Evolutionary conservation across 768 basidiomycete genomes (phyloP).

Genomic region (Boletus rubescentipes): DNA sequence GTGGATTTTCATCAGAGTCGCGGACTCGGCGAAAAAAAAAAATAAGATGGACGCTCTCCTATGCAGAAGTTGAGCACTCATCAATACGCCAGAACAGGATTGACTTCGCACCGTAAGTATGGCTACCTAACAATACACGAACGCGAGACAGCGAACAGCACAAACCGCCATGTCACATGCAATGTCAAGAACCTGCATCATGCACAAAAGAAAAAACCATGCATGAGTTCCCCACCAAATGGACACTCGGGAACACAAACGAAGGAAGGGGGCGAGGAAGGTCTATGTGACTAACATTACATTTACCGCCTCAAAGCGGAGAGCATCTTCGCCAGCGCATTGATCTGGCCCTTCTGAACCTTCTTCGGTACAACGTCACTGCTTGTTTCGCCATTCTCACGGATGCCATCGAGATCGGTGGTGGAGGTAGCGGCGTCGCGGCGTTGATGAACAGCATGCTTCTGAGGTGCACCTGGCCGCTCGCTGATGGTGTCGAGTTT

Average conservation of each 20-base stretch:
- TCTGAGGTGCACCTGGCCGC: conserved; percentile 48
- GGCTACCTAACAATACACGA: conserved; percentile 56
- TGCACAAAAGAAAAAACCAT: conserved; percentile 14
- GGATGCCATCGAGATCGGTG: conserved; percentile 55
- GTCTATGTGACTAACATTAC: conserved; percentile 29
- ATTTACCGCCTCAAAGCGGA: conserved; percentile 68
- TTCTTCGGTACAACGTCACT: conserved; percentile 59
- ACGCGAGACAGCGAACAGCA: conserved; percentile 36
- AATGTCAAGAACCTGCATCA: conserved; percentile 34
- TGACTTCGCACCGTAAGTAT: conserved; percentile 42
- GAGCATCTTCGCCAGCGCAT: conserved; percentile 88
- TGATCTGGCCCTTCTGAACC: conserved; percentile 88
- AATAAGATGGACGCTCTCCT: conserved; percentile 11
- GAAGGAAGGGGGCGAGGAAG: conserved; percentile 1
- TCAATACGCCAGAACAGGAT: conserved; percentile 21
- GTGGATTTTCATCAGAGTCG: conserved; percentile 24
- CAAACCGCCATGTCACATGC: conserved; percentile 24
- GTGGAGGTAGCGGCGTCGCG: conserved; percentile 72
- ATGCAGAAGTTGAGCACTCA: conserved; percentile 21
- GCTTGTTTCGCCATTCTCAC: conserved; percentile 21
- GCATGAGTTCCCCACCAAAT: conserved; percentile 23
- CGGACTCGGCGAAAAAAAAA: conserved; percentile 20
- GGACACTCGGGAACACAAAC: conserved; percentile 4
- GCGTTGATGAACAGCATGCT: conserved; percentile 48
- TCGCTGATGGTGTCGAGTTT: conserved; percentile 76